Base-by-base conservation (phyloP, 164 flowering plant genomes). In the Euptelea pleiosperma region DNA sequence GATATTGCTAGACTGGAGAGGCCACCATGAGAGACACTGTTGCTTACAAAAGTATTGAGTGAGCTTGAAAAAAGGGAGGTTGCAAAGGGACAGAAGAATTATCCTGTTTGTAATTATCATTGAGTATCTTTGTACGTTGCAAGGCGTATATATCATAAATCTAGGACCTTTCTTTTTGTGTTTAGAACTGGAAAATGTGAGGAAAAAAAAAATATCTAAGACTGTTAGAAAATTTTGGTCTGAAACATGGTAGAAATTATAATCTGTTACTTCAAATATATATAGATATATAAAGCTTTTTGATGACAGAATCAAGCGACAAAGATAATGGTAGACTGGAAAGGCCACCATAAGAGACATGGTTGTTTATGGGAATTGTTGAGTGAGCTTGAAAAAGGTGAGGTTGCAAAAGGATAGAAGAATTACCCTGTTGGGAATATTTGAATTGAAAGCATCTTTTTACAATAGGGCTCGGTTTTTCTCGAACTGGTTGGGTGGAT, bases 401-500 rank as follows among this genome's bases (percentile, higher is more conserved):
- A 28, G 44, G 37, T 50, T 61, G 53, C 57, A 53, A 50, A 56
- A 60, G 40, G 64, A 55, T 53, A 41, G 48, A 39, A 64, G 55
- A 58, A 24, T 44, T 40, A 36, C 51, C 25, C 50, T 18, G 65
- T 59, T 52, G 46, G 46, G 55, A 60, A 31, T 36, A 31, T 26
- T 31, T 24, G 37, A 47, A 57, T 49, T 46, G 52, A 43, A 43
- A 21, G 29, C 12, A 34, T 65, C 45, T 48, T 15, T 45, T 25
- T 22, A 2, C 37, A 26, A 56, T 58, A 63, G 72, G n/a, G 14
- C 8, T 37, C 19, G 22, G 55, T 40, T 55, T 37, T 25, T 22
- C 58, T 69, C 36, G 45, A 73, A 63, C 61, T 46, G 33, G 76
- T 73, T 66, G 62, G 69, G 54, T 66, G 55, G 58, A 61, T 69